phyloP scores from a whole-genome alignment of 805 yeast species.

The Alloascoidea hylecoeti region DNA sequence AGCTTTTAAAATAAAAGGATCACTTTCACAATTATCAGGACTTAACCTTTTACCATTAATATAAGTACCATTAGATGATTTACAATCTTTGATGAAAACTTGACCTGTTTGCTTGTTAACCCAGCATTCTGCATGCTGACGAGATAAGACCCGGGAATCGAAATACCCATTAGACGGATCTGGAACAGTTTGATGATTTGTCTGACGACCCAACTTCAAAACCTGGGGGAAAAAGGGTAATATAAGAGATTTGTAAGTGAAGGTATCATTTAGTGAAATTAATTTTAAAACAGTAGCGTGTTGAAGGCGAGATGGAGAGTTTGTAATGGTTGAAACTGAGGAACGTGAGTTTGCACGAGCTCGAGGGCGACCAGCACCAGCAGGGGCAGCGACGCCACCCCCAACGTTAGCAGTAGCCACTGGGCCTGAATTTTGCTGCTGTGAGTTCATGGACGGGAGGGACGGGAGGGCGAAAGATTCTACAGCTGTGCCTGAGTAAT shows the following conservation, averaged over 20 bases:
- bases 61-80: slow-evolving; percentile 91
- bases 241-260: slow-evolving; percentile 61
- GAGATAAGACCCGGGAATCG: slow-evolving; percentile 81
- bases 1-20: slow-evolving; percentile 45
- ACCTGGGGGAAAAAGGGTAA: slow-evolving; percentile 78
- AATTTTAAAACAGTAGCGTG: slow-evolving; percentile 42
- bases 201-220: slow-evolving; percentile 82
- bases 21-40: slow-evolving; percentile 33
- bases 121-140: slow-evolving; percentile 89
- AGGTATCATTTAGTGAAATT: slow-evolving; percentile 67
- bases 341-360: neutral
- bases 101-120: slow-evolving; percentile 51
- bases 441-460: too few species aligned
- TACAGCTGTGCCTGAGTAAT: too few species aligned
- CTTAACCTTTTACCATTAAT: slow-evolving; percentile 64
- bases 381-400: too few species aligned
- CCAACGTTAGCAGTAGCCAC: too few species aligned
- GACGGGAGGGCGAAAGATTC: too few species aligned
- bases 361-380: too few species aligned
- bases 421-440: too few species aligned
- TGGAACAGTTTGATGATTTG: slow-evolving; percentile 34
- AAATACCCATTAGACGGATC: slow-evolving; percentile 76
- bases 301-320: slow-evolving; percentile 14
- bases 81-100: slow-evolving; percentile 71
- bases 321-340: neutral